Evolutionary conservation across 2,329 filamentous ascomycete genomes (phyloP).

Genomic region (Diaporthe sp.): DNA sequence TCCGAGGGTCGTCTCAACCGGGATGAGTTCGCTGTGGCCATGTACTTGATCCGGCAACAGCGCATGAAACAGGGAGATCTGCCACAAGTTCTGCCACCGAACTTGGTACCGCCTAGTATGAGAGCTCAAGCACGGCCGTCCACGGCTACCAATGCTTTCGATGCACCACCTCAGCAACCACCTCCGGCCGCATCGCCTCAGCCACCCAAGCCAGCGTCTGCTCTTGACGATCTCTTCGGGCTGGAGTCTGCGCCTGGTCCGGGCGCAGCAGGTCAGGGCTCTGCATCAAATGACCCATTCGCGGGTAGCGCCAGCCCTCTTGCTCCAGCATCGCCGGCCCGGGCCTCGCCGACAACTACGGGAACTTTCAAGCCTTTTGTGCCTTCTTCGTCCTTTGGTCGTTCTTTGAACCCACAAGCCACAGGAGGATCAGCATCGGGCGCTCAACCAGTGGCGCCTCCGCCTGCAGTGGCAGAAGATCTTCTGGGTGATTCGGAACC

Average conservation of each 20-base stretch:
- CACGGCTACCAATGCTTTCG: conserved; percentile 63
- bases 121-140: conserved; percentile 71
- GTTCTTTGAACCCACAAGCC: conserved; percentile 80
- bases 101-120: conserved; percentile 88
- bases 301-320: conserved; percentile 60
- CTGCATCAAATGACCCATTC: conserved; percentile 72
- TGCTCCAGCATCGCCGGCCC: conserved; percentile 66
- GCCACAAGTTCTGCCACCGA: conserved; percentile 82
- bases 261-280: conserved; percentile 72
- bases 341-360: conserved; percentile 59
- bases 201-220: conserved; percentile 66
- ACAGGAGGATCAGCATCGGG: conserved; percentile 73
- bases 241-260: conserved; percentile 76
- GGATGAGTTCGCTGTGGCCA: conserved; percentile 96
- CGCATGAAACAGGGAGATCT: conserved; percentile 78
- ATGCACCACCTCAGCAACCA: conserved; percentile 54
- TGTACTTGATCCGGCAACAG: conserved; percentile 96
- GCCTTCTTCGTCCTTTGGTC: conserved; percentile 92
- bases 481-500: conserved; percentile 91
- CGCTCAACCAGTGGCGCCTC: conserved; percentile 50
- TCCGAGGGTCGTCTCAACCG: conserved; percentile 86
- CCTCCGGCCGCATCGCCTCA: conserved; percentile 53
- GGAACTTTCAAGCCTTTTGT: conserved; percentile 87
- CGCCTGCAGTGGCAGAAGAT: conserved; percentile 73
- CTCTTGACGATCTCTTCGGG: conserved; percentile 93